Percentiles rank a stretch among this genome's conserved stretches.
These are phyloP conservation scores for Plasmodium vivax DNA, from an alignment of 169 alveolate species.

Conservation along the genomic window DNA sequence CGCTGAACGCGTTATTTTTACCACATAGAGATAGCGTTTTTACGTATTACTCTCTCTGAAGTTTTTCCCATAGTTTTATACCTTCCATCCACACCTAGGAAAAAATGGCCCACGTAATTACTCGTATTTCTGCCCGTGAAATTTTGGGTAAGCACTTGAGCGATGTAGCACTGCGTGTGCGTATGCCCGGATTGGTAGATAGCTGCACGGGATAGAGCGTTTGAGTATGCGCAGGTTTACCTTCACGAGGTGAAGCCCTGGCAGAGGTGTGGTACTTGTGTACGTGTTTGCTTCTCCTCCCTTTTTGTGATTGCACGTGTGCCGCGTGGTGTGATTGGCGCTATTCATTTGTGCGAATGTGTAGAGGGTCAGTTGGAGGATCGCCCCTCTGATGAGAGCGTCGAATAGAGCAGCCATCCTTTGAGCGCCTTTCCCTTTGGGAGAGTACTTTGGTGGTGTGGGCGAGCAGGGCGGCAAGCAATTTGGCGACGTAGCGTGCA, in stretches of 20 bases:
- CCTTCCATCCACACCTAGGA: background rate
- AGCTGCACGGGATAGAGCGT: background rate
- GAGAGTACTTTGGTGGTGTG: background rate
- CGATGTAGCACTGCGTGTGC: background rate
- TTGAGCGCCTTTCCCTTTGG: background rate
- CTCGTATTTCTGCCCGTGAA: constrained; percentile 72
- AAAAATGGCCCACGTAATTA: constrained; percentile 67
- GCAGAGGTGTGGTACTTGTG: background rate
- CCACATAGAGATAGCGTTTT: background rate
- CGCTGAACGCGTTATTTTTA: background rate
- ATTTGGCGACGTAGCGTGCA: too few relatives aligned
- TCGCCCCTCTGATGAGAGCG: background rate
- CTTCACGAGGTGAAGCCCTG: background rate
- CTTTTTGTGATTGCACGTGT: background rate
- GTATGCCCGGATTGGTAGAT: background rate
- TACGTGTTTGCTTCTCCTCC: background rate
- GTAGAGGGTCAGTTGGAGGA: background rate
- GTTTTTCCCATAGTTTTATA: background rate
- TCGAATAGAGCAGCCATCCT: background rate
- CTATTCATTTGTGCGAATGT: background rate
- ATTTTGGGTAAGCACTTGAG: constrained; percentile 58
- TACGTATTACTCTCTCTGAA: background rate
- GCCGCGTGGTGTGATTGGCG: background rate
- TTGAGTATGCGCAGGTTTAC: background rate
- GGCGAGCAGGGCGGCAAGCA: background rate